A percentile compares a stretch with the other conserved stretches of the same genome.
These are phyloP conservation scores for Stemphylium lycopersici DNA, from an alignment of 2,329 filamentous ascomycete genomes.

Conservation along the genomic window DNA sequence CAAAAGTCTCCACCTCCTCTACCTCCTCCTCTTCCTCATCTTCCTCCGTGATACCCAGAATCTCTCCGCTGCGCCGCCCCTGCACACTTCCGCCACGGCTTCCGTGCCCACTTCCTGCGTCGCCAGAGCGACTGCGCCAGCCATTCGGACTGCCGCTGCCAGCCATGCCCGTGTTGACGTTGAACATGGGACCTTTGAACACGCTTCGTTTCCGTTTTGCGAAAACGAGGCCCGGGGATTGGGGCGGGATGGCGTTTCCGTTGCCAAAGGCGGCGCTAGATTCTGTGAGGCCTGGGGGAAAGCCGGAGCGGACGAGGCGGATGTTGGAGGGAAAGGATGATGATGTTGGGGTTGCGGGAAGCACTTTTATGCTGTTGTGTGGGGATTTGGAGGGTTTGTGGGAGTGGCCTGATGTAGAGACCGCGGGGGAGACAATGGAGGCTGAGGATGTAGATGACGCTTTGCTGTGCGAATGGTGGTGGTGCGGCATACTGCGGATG, in stretches of 20 bases:
- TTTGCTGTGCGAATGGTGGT: constrained; percentile 89
- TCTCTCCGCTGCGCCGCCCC: constrained; percentile 73
- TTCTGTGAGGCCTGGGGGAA: constrained; percentile 42
- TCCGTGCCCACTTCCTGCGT: constrained; percentile 16
- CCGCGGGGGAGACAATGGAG: constrained; percentile 61
- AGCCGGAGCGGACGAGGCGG: constrained; percentile 70
- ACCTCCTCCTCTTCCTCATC: constrained; percentile 54
- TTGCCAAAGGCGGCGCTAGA: constrained; percentile 54
- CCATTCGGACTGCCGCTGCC: not conserved
- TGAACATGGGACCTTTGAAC: constrained; percentile 78
- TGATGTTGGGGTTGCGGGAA: constrained; percentile 81
- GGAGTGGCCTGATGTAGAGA: constrained; percentile 61
- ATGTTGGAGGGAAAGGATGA: constrained; percentile 83
- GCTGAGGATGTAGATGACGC: constrained; percentile 88
- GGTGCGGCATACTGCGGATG: constrained; percentile 76
- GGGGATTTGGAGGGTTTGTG: constrained; percentile 74
- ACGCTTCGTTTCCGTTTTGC: constrained; percentile 80
- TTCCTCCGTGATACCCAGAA: constrained; percentile 63
- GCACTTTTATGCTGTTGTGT: constrained; percentile 88
- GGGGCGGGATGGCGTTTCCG: constrained; percentile 58
- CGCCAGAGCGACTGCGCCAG: constrained; percentile 5
- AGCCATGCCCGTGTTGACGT: constrained; percentile 49
- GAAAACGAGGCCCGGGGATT: constrained; percentile 69
- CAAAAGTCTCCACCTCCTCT: constrained; percentile 67
- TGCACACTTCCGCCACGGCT: constrained; percentile 62